Base-by-base conservation (phyloP, 1,139 yeast genomes). In the Keqinozyma sinolaborantium region DNA sequence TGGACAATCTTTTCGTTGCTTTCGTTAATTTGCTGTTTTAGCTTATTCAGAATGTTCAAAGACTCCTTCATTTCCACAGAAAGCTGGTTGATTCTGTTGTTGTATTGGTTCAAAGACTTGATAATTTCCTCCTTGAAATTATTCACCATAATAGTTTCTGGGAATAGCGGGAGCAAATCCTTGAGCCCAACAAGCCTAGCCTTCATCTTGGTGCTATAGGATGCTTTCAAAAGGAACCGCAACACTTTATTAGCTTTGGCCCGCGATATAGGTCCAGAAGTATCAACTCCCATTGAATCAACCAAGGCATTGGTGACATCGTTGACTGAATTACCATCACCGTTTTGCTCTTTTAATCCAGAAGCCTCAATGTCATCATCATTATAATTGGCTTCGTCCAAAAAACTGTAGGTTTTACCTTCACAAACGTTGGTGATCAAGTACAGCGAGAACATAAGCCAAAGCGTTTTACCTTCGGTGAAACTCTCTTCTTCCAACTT, bases 101-200 rank as follows among this genome's bases (percentile, higher is more conserved):
- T 87, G 50, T 87, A 83, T 25, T 70, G 71, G 48, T 87, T 90
- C 44, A 92, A 64, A 4, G 94, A 83, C 25, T 71, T 64, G 19
- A 92, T 86, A 24, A 94, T 77, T 45, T 88, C 95, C 31, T 83
- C 84, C 47, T 87, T 87, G 52, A 92, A 76, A 38, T 84, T 79
- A 44, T 87, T 95, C 31, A 92, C 81, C 30, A 84, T 79, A 1
- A 86, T 74, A 33, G 84, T 77, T 45, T 87, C 92, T 0, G 97
- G 95, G 45, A 90, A 82, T 21, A 87, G 60, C 1, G 95, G 95
- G 29, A 94, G 57, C 24, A 94, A 54, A 47, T 92, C 97, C 44
- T 86, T 90, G 31, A 92, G 79, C 3, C 80, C 73, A 15, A 92
- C 59, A 18, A 53, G 44, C 30, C 45, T 47, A 1, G 54, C 41